Evolutionary conservation across 441 rosid species (phyloP), one percentile per base, ranked within the genome.

Genomic region (Viola pubescens): DNA sequence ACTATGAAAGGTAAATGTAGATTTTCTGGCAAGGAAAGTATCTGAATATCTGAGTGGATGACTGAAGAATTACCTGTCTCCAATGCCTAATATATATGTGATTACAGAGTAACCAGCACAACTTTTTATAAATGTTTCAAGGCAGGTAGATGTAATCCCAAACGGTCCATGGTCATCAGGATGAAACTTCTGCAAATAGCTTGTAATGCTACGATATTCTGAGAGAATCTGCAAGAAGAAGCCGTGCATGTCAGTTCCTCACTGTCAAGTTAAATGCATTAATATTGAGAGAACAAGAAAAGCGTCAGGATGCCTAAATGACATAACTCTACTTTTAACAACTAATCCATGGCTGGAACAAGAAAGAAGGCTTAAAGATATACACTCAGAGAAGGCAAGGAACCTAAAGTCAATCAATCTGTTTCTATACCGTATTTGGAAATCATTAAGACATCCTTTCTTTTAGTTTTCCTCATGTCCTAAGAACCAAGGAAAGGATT

Each of bases 41-140:
- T 61, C 48, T 41, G 44, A 14, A 47, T n/a, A 16, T 4, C 37
- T 19, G 45, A 10, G 37, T 37, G 16, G 26, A 56, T 53, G 42
- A 53, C 40, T 16, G 54, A 55, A 49, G 45, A 52, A 57, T 62
- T 75, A 81, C 99, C 99, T 84, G 82, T 94, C 99, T 77, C 99
- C 97, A 58, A 94, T 81, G 39, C 99, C 97, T 59, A 94, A 76
- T 67, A 94, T 90, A 66, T 94, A 88, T 43, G 99, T 90, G 74
- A 90, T 94, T 67, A 90, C 99, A 52, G 97, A 94, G 78, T 94
- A 88, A 66, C 97, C 99, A 12, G 99, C 99, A 68, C 99, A 94
- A 72, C 97, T 94, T 77, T 88, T 94, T 63, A 94, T 94, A 68
- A 94, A 94, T 56, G 99, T 94, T 64, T 90, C 99, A 5, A 90